Evolutionary conservation across 2,329 filamentous ascomycete genomes (phyloP).

Genomic region (Fusarium globosum): DNA sequence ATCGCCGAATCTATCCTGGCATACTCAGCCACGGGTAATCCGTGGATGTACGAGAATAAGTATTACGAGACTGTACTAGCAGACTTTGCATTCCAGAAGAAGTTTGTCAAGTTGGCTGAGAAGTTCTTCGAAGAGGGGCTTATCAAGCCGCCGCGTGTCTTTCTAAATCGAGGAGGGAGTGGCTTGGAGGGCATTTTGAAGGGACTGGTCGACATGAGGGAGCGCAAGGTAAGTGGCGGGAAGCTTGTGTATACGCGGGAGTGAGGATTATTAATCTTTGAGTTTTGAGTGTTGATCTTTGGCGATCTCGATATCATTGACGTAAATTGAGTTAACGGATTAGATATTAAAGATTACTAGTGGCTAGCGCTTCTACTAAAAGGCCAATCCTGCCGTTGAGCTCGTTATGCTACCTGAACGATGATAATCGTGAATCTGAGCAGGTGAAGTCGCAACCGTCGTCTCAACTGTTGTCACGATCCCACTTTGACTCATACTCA

Average conservation of each 20-base stretch:
- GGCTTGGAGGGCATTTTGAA: not conserved
- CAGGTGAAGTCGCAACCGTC: constrained; percentile 16
- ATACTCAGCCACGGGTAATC: constrained; percentile 6
- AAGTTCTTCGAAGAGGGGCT: rapidly evolving
- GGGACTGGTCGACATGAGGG: not conserved
- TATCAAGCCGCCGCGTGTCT: not conserved
- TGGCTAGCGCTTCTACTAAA: not conserved
- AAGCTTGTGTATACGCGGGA: constrained; percentile 11
- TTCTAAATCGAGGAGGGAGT: not conserved
- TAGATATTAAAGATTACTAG: not conserved
- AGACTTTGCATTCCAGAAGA: constrained; percentile 7
- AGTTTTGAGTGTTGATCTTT: not conserved
- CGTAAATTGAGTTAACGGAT: not conserved
- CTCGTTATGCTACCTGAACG: constrained; percentile 28
- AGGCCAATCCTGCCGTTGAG: constrained; percentile 4
- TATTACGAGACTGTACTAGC: not conserved
- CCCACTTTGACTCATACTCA: not conserved
- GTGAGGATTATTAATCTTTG: not conserved
- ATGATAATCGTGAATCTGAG: not conserved
- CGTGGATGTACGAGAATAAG: not conserved
- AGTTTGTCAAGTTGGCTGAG: not conserved
- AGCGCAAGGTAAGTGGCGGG: not conserved
- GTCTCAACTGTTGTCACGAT: constrained; percentile 41
- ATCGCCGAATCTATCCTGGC: not conserved
- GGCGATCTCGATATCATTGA: too few species aligned